A percentile compares a stretch with the other conserved stretches of the same genome.
Evolutionary conservation across 1,284 basidiomycete species (phyloP).

Genomic region (Phlebopus sp.): DNA sequence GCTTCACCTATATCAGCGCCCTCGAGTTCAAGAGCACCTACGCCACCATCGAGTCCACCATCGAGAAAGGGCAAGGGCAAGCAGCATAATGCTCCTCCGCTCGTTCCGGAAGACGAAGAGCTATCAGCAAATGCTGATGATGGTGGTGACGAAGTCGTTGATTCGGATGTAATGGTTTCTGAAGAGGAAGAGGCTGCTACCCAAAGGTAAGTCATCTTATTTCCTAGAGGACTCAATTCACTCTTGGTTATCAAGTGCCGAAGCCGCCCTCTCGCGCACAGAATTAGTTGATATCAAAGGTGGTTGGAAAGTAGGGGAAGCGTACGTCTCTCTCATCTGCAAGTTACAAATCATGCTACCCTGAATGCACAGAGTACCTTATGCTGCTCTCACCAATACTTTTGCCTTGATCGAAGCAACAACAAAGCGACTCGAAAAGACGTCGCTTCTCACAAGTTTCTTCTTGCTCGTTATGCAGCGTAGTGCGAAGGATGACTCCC

Average conservation of each 20-base stretch:
- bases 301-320: slow-evolving; percentile 84
- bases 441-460: slow-evolving; percentile 84
- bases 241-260: slow-evolving; percentile 50
- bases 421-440: slow-evolving; percentile 95
- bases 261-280: slow-evolving; percentile 61
- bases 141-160: slow-evolving; percentile 54
- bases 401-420: slow-evolving; percentile 93
- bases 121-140: slow-evolving; percentile 42
- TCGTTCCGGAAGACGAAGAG: slow-evolving; percentile 38
- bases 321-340: slow-evolving; percentile 54
- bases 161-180: slow-evolving; percentile 36
- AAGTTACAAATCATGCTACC: not conserved
- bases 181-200: slow-evolving; percentile 40
- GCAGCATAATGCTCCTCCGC: slow-evolving; percentile 18
- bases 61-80: slow-evolving; percentile 24
- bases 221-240: slow-evolving; percentile 1
- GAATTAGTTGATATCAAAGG: slow-evolving; percentile 77
- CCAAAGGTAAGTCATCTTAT: slow-evolving; percentile 52
- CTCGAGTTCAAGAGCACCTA: slow-evolving; percentile 2
- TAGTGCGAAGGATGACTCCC: slow-evolving; percentile 66
- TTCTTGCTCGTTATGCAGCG: slow-evolving; percentile 87
- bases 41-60: slow-evolving; percentile 3
- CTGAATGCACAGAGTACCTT: slow-evolving; percentile 71
- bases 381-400: slow-evolving; percentile 85
- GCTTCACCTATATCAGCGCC: not conserved